Evolutionary conservation across 1,284 basidiomycete genomes (phyloP).

Genomic region (Mycosarcoma maydis): DNA sequence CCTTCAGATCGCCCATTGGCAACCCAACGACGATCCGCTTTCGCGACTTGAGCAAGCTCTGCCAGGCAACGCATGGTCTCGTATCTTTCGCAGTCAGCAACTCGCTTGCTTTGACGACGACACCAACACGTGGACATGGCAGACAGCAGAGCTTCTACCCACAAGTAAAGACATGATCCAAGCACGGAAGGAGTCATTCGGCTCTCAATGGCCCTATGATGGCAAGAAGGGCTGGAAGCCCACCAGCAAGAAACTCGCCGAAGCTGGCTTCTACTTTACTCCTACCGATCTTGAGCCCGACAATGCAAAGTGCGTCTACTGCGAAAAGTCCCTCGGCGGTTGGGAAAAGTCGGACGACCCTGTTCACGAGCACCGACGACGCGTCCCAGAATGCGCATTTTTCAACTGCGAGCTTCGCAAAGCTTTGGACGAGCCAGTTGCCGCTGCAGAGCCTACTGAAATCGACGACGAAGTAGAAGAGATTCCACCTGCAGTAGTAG

Average conservation of each 20-base stretch:
- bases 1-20: slow-evolving; percentile 53
- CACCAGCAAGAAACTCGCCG: slow-evolving; percentile 65
- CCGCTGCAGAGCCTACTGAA: too few relatives aligned
- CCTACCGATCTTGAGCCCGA: slow-evolving; percentile 61
- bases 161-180: slow-evolving; percentile 54
- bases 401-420: slow-evolving; percentile 55
- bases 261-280: slow-evolving; percentile 64
- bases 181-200: slow-evolving; percentile 63
- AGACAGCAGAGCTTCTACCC: slow-evolving; percentile 49
- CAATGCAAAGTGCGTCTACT: slow-evolving; percentile 65
- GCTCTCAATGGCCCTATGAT: slow-evolving; percentile 61
- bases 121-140: slow-evolving; percentile 36
- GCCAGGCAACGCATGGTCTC: slow-evolving; percentile 47
- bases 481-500: background rate
- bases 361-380: slow-evolving; percentile 60
- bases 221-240: slow-evolving; percentile 66
- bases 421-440: background rate
- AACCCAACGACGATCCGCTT: slow-evolving; percentile 53
- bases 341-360: slow-evolving; percentile 67
- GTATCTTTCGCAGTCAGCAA: slow-evolving; percentile 38
- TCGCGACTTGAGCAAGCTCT: slow-evolving; percentile 32
- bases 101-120: slow-evolving; percentile 23
- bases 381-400: slow-evolving; percentile 62
- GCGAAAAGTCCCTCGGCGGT: slow-evolving; percentile 58
- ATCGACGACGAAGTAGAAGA: background rate